Conservation (phyloP, 2,329 filamentous ascomycete species). For the Pyrenochaeta sp. region DNA sequence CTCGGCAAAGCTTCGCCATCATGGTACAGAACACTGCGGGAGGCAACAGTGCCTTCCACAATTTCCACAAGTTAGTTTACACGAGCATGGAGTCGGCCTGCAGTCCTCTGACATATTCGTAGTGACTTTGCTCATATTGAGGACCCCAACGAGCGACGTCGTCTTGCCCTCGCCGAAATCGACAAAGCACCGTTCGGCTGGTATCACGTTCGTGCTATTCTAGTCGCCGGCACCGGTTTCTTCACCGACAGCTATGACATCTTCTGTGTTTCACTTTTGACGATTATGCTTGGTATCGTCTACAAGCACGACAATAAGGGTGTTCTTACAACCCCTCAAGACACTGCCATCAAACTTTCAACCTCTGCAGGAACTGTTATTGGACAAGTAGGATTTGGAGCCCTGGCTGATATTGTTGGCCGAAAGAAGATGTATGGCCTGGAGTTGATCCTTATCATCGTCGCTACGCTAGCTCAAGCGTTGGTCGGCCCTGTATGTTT, state of each 20-base stretch:
- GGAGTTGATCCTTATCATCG: conserved; percentile 50
- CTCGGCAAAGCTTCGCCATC: conserved; percentile 23
- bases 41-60: conserved; percentile 35
- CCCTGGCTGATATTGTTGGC: conserved; percentile 73
- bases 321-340: conserved; percentile 68
- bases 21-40: conserved; percentile 24
- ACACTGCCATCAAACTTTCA: conserved; percentile 85
- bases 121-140: conserved; percentile 57
- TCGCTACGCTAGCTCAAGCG: conserved; percentile 48
- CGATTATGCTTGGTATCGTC: conserved; percentile 78
- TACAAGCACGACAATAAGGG: conserved; percentile 66
- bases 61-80: conserved; percentile 30
- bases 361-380: conserved; percentile 85
- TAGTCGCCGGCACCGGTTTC: conserved; percentile 83
- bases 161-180: conserved; percentile 80
- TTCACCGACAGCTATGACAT: conserved; percentile 80
- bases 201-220: conserved; percentile 80
- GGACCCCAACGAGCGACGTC: conserved; percentile 79
- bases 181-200: conserved; percentile 82
- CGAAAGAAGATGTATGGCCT: conserved; percentile 84
- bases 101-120: background rate
- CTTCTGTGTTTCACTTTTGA: conserved; percentile 60
- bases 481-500: conserved; percentile 43
- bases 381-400: conserved; percentile 76
- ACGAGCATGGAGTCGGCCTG: background rate